Conservation (phyloP, 2,329 filamentous ascomycete genomes). For the Talaromyces sp. region DNA sequence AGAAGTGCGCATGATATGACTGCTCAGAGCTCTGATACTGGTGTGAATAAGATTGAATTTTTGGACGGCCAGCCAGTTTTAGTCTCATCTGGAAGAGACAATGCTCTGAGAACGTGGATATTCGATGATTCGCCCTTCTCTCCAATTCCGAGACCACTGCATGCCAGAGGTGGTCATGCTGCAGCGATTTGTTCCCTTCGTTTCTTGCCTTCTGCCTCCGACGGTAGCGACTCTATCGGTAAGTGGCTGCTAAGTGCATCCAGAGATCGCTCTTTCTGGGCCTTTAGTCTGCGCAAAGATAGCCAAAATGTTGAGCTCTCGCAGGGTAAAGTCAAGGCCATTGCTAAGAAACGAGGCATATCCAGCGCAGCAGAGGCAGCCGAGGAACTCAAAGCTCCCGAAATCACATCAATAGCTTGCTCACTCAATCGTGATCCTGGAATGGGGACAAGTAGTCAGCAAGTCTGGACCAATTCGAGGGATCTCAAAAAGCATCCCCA, state of each 20-base stretch:
- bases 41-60: slow-evolving; percentile 85
- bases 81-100: slow-evolving; percentile 86
- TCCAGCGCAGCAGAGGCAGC: slow-evolving; percentile 21
- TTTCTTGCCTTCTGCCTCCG: slow-evolving; percentile 84
- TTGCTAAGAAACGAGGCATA: slow-evolving; percentile 67
- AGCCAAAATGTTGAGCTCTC: slow-evolving; percentile 91
- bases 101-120: slow-evolving; percentile 93
- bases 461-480: slow-evolving; percentile 78
- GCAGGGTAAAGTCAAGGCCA: slow-evolving; percentile 82
- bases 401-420: slow-evolving; percentile 87
- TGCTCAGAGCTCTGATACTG: slow-evolving; percentile 59
- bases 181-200: slow-evolving; percentile 76
- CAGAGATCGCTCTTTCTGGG: slow-evolving; percentile 88
- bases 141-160: slow-evolving; percentile 77
- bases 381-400: slow-evolving; percentile 72
- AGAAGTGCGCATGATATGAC: slow-evolving; percentile 74
- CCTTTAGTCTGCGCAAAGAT: slow-evolving; percentile 90
- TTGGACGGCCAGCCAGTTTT: slow-evolving; percentile 84
- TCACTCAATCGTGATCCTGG: slow-evolving; percentile 93
- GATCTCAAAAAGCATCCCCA: slow-evolving; percentile 67
- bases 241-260: slow-evolving; percentile 94
- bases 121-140: slow-evolving; percentile 92
- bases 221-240: slow-evolving; percentile 80
- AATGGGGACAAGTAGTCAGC: slow-evolving; percentile 76
- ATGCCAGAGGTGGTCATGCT: slow-evolving; percentile 83